phyloP scores from a whole-genome alignment of 2,329 filamentous ascomycete genomes.

The Clonostachys rhizophaga region DNA sequence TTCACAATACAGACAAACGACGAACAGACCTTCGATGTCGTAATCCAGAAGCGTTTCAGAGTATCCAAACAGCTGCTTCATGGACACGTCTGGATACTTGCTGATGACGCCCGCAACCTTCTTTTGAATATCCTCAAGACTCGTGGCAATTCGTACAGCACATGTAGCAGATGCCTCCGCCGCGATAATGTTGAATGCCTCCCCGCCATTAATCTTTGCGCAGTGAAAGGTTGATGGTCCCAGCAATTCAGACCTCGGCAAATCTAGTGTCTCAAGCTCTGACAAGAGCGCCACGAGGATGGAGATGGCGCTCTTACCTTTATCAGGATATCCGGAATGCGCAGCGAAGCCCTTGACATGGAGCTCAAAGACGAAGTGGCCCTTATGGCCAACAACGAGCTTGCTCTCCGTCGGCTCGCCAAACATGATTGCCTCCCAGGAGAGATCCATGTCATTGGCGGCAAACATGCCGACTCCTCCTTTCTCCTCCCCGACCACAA shows the following conservation, averaged over 20 bases:
- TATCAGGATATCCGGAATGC: conserved; percentile 80
- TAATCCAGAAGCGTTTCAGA: conserved; percentile 28
- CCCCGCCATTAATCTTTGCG: conserved; percentile 29
- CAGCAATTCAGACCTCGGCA: conserved; percentile 26
- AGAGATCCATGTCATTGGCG: conserved; percentile 8
- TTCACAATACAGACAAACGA: too few species aligned
- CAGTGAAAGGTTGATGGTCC: conserved; percentile 32
- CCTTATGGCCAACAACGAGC: conserved; percentile 15
- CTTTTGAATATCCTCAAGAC: conserved; percentile 23
- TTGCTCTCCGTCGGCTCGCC: conserved; percentile 16
- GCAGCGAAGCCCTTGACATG: conserved; percentile 55
- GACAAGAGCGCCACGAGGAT: conserved; percentile 21
- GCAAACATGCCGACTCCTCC: conserved; percentile 13
- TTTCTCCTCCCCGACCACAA: conserved; percentile 16
- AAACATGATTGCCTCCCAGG: conserved; percentile 14
- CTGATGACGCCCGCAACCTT: conserved; percentile 21
- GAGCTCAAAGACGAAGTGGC: conserved; percentile 31
- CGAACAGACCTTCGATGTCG: conserved; percentile 25
- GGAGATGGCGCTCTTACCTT: conserved; percentile 23
- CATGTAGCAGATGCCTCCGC: conserved; percentile 29
- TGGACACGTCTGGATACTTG: conserved; percentile 20
- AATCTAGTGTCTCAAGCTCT: conserved; percentile 18
- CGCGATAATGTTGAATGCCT: conserved; percentile 30
- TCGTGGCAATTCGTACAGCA: conserved; percentile 27
- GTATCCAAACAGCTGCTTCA: conserved; percentile 28